phyloP scores from a whole-genome alignment of 768 basidiomycete genomes.

The Leccinum boreale region DNA sequence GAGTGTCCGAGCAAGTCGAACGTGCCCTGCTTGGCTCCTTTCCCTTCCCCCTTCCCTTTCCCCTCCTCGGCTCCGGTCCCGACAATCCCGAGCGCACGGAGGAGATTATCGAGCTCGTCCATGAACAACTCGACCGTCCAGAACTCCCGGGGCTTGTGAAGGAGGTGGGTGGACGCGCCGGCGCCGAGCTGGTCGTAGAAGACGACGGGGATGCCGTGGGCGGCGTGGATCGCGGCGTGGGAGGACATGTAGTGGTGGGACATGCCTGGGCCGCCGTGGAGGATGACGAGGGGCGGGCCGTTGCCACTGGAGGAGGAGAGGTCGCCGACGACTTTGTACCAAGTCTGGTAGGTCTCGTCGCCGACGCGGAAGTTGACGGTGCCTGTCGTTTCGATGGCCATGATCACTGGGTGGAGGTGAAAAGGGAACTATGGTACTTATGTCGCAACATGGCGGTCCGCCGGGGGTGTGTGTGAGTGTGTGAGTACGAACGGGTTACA shows the following conservation, averaged over 20 bases:
- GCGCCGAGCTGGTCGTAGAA: constrained; percentile 50
- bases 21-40: constrained; percentile 12
- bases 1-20: constrained; percentile 51
- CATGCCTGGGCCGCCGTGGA: constrained; percentile 43
- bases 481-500: too few relatives aligned
- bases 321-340: constrained; percentile 41
- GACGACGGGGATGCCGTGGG: constrained; percentile 36
- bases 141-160: constrained; percentile 34
- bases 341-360: constrained; percentile 34
- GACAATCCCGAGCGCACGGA: constrained; percentile 38
- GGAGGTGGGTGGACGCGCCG: constrained; percentile 42
- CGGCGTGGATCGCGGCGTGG: constrained; percentile 29
- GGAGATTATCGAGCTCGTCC: constrained; percentile 49
- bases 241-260: constrained; percentile 35
- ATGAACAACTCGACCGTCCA: constrained; percentile 49
- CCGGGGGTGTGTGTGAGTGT: too few relatives aligned
- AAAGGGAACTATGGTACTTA: not conserved
- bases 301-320: constrained; percentile 16
- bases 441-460: too few relatives aligned
- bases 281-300: constrained; percentile 28
- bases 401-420: not conserved
- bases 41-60: not conserved
- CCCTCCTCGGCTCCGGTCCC: not conserved
- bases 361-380: constrained; percentile 18
- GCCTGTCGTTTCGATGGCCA: constrained; percentile 13